These are phyloP conservation scores for Echinochloa phyllopogon DNA, from an alignment of 176 grass and related monocot genomes.

Conservation along the genomic window DNA sequence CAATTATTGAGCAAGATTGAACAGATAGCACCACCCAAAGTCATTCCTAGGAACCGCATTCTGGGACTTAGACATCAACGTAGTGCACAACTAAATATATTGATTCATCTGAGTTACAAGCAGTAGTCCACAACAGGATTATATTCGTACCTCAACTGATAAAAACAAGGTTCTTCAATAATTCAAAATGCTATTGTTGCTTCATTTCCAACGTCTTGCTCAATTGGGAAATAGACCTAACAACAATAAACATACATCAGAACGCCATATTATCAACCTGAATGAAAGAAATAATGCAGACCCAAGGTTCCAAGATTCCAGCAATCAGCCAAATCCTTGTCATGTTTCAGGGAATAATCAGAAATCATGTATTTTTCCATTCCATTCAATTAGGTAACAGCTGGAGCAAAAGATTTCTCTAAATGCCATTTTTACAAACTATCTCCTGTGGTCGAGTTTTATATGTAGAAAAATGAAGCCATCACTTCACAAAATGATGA, in stretches of 20 bases:
- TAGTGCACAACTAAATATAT: too few species aligned
- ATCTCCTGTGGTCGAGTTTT: too few species aligned
- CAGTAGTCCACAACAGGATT: conserved; percentile 19
- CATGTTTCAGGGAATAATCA: background rate
- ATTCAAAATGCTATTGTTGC: conserved; percentile 71
- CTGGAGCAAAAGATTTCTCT: background rate
- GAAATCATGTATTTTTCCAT: too few species aligned
- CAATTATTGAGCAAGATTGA: too few species aligned
- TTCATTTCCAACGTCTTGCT: conserved; percentile 74
- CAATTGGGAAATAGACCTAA: conserved; percentile 92
- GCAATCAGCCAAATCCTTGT: background rate
- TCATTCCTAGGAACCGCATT: too few species aligned
- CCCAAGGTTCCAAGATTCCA: conserved; percentile 25
- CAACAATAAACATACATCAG: conserved; percentile 40
- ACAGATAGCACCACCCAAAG: too few species aligned
- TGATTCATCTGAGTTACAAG: background rate
- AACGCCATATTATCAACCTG: conserved; percentile 16
- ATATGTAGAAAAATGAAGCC: background rate
- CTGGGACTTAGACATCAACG: too few species aligned
- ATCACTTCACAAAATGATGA: background rate
- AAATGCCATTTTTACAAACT: background rate
- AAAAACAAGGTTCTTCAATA: conserved; percentile 89
- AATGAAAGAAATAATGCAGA: conserved; percentile 27
- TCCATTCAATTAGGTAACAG: background rate
- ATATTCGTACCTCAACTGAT: conserved; percentile 80